These are phyloP conservation scores for Septoria petroselini DNA, from an alignment of 2,329 filamentous ascomycete species.

Conservation along the genomic window DNA sequence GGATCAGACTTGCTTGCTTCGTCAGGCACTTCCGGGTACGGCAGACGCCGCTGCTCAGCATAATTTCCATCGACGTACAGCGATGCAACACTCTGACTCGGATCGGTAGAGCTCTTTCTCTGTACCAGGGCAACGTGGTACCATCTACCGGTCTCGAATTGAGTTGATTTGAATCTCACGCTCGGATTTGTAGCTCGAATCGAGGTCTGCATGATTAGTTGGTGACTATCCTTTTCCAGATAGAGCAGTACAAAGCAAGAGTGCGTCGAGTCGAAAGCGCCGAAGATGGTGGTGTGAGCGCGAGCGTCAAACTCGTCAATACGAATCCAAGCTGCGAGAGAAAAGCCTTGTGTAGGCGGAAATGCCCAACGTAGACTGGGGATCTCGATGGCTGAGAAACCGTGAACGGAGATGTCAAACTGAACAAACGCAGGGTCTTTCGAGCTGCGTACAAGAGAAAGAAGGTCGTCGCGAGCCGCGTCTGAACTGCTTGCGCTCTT, in stretches of 20 bases:
- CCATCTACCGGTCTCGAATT: conserved; percentile 75
- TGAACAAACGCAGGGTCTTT: conserved; percentile 82
- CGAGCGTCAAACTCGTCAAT: conserved; percentile 81
- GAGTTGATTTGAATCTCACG: conserved; percentile 82
- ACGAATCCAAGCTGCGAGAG: conserved; percentile 82
- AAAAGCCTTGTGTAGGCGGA: conserved; percentile 82
- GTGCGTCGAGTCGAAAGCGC: conserved; percentile 86
- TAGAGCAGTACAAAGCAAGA: conserved; percentile 93
- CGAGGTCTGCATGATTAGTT: conserved; percentile 94
- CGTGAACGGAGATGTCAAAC: conserved; percentile 85
- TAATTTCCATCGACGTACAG: conserved; percentile 93
- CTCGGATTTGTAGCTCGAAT: conserved; percentile 82
- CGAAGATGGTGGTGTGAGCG: conserved; percentile 92
- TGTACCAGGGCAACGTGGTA: conserved; percentile 93
- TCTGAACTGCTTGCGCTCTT: conserved; percentile 53
- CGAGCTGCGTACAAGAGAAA: conserved; percentile 70
- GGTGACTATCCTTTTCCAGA: conserved; percentile 85
- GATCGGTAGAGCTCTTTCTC: conserved; percentile 43
- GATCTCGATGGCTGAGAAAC: conserved; percentile 86
- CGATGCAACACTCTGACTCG: conserved; percentile 54
- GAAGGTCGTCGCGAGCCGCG: conserved; percentile 63
- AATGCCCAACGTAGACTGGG: conserved; percentile 81
- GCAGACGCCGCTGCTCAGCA: conserved; percentile 83
- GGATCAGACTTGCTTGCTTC: conserved; percentile 34
- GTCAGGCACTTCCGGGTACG: conserved; percentile 76